Conservation (phyloP, 2,329 filamentous ascomycete genomes). For the Aspergillus sp. region DNA sequence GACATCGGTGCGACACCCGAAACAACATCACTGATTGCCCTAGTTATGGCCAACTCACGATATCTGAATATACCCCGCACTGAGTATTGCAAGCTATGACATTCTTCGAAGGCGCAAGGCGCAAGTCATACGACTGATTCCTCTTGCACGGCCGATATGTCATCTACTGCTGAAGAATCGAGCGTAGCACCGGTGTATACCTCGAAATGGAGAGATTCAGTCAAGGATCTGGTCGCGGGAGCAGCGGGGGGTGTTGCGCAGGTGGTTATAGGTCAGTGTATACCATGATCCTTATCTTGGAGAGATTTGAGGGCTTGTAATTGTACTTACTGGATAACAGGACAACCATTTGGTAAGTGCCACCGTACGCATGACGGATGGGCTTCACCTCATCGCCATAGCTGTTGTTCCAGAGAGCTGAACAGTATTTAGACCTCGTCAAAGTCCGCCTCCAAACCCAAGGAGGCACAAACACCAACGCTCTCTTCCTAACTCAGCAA, state of each 20-base stretch:
- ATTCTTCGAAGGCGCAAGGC: background rate
- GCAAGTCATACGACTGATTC: background rate
- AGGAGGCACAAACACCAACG: constrained; percentile 57
- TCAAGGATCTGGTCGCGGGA: background rate
- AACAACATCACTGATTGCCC: background rate
- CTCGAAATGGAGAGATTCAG: background rate
- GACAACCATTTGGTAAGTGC: constrained; percentile 4
- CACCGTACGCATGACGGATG: rapidly evolving
- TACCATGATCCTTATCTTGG: too few species aligned
- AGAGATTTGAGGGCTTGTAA: too few species aligned
- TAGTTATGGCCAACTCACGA: background rate
- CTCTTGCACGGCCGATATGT: background rate
- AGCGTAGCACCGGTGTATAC: background rate
- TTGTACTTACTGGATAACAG: background rate
- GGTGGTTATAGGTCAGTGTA: background rate
- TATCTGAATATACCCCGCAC: background rate
- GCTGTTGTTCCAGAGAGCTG: too few species aligned
- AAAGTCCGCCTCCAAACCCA: constrained; percentile 93
- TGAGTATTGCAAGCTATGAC: background rate
- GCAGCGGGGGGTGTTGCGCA: background rate
- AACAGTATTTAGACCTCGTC: constrained; percentile 67
- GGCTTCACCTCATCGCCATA: too few species aligned
- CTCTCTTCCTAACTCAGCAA: constrained; percentile 71
- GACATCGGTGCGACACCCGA: background rate
- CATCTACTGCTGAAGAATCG: background rate